phyloP scores from a whole-genome alignment of 306 rosid genomes.

The Cucurbita ficifolia region DNA sequence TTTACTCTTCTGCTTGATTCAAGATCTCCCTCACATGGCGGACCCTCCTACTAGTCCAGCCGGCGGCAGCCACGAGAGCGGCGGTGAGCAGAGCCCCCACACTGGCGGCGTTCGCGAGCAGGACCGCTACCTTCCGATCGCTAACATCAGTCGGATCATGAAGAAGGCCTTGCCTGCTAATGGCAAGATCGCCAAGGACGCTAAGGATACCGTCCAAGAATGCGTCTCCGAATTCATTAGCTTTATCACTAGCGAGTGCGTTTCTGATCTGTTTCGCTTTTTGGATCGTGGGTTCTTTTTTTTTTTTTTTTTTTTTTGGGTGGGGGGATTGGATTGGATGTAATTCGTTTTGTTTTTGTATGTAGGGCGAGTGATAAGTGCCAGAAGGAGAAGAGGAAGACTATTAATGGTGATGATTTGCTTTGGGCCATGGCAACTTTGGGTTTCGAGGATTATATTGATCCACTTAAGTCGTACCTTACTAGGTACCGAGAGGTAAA shows the following conservation, averaged over 20 bases:
- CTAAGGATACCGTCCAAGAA: slow-evolving; percentile 80
- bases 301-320: background rate
- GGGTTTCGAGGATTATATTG: slow-evolving; percentile 87
- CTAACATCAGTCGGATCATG: slow-evolving; percentile 88
- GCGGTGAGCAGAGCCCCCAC: slow-evolving; percentile 70
- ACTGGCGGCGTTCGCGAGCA: slow-evolving; percentile 45
- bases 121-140: slow-evolving; percentile 73
- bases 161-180: slow-evolving; percentile 72
- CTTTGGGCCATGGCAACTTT: slow-evolving; percentile 86
- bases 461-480: slow-evolving; percentile 84
- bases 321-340: background rate
- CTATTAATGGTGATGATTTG: slow-evolving; percentile 87
- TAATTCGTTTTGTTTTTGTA: background rate
- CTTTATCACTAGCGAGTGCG: slow-evolving; percentile 86
- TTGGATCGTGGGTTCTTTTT: background rate
- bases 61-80: slow-evolving; percentile 66
- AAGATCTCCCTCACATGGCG: slow-evolving; percentile 37
- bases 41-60: slow-evolving; percentile 63
- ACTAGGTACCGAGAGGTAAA: slow-evolving; percentile 77
- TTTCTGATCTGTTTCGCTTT: background rate
- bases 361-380: slow-evolving; percentile 89
- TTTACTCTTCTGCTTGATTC: background rate
- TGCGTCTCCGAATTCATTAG: slow-evolving; percentile 89
- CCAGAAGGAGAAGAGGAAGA: slow-evolving; percentile 91
- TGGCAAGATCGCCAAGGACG: slow-evolving; percentile 86